Base-by-base conservation (phyloP, 1,284 basidiomycete genomes). In the Stereum hirsutum region DNA sequence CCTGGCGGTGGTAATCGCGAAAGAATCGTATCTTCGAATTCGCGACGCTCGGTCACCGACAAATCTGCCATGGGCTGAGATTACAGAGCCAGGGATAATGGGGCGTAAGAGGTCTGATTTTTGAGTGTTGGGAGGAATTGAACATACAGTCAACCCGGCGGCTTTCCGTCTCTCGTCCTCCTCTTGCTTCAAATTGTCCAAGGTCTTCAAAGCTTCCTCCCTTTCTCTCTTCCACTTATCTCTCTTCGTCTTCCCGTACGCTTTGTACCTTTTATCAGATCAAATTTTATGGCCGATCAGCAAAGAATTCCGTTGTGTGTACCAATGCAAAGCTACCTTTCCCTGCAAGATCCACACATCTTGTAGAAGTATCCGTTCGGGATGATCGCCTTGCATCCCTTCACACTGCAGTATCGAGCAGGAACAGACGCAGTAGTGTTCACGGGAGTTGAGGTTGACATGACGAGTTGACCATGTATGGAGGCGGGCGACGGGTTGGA, bases 281-380 rank as follows among this genome's bases (percentile, higher is more conserved):
- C n/a, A n/a, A n/a, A n/a, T n/a, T n/a, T n/a, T n/a, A n/a, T n/a
- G n/a, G n/a, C n/a, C n/a, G n/a, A n/a, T n/a, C n/a, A n/a, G n/a
- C n/a, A n/a, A n/a, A n/a, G n/a, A n/a, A n/a, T n/a, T n/a, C n/a
- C n/a, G n/a, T n/a, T n/a, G n/a, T n/a, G n/a, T n/a, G n/a, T n/a
- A n/a, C n/a, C n/a, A n/a, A n/a, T n/a, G n/a, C n/a, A n/a, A n/a
- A n/a, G n/a, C n/a, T n/a, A n/a, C n/a, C n/a, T n/a, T n/a, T n/a
- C n/a, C 24, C 75, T 63, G 49, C 75, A 77, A 0, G 63, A 58
- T 15, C 66, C 59, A 52, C 75, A 78, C 75, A 77, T 78, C 54
- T 73, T 76, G 61, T 61, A 75, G 36, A 63, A 60, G 42, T 72
- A 73, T 14, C 58, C 62, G 5, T 54, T 69, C 53, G 57, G 41